Base-by-base conservation (phyloP, 192 early-diverging fungal genomes). In the Coemansia nantahalensis region DNA sequence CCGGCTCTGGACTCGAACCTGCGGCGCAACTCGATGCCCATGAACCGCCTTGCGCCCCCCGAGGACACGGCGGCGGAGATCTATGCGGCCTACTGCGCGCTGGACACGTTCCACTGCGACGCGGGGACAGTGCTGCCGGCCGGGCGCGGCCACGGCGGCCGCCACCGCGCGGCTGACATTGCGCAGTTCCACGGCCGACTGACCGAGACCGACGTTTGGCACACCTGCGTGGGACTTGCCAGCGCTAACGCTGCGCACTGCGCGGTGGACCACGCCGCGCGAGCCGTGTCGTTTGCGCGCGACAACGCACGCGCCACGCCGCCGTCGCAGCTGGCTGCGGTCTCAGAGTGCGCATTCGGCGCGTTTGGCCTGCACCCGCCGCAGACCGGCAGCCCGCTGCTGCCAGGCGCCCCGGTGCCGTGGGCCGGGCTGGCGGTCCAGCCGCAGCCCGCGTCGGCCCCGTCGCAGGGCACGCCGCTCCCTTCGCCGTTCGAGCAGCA, bases 21-120 rank as follows among this genome's bases (percentile, higher is more conserved):
- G 31, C 63, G 70, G 21, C 70, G 70, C 26, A 74, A 66, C 45
- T 74, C 70, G 26, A 44, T 65, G 51, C 70, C 70, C 11, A 22
- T 57, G 5, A 57, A 62, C 50, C 44, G 54, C 13, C 21, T 37
- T 19, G 22, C 31, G 11, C 15, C 37, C 19, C 49, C 56, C 14
- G 30, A 22, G 15, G 45, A 41, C 17, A 59, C 44, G 0, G 51
- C 62, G 30, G 63, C 62, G 24, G 43, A 36, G 22, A 42, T 74
- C 7, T 41, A 62, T 17, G 28, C 57, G 2, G 70, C 70, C 1
- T 74, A 74, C 31, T 48, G 56, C n/a, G 70, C 64, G 16, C 32
- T 74, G 22, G 70, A 74, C 34, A 61, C 37, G 38, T 74, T 74
- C 37, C 43, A 51, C 24, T 54, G 64, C 15, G 63, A 62, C 30